A percentile compares a stretch with the other conserved stretches of the same genome.
Conservation (phyloP, 805 yeast species). For the Metschnikowia chrysomelidarum region DNA sequence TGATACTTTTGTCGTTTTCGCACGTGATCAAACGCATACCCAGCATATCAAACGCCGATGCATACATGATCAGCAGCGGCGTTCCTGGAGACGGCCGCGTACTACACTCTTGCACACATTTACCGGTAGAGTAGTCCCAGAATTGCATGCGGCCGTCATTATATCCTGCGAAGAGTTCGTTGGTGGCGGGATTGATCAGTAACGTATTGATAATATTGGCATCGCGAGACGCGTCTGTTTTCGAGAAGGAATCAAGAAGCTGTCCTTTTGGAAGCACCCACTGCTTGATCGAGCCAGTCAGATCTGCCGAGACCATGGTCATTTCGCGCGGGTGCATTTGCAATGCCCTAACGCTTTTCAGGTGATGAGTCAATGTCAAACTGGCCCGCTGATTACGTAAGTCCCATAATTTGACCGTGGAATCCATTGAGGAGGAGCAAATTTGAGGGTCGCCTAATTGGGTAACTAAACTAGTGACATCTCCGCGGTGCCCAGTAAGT, state of each 20-base stretch:
- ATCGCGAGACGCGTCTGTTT: constrained; percentile 29
- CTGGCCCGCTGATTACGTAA: constrained; percentile 71
- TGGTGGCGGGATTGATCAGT: constrained; percentile 57
- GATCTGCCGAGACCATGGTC: constrained; percentile 77
- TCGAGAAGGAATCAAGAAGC: constrained; percentile 56
- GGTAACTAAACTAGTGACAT: constrained; percentile 67
- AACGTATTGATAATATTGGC: constrained; percentile 64
- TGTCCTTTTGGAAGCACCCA: constrained; percentile 82
- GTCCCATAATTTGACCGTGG: constrained; percentile 90
- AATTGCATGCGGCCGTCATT: constrained; percentile 78
- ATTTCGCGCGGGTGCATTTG: constrained; percentile 64
- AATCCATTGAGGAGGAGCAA: constrained; percentile 78
- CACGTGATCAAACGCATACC: constrained; percentile 83
- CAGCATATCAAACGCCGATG: constrained; percentile 72
- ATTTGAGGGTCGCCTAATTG: constrained; percentile 83
- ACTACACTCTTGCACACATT: constrained; percentile 50
- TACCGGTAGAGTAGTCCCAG: constrained; percentile 76
- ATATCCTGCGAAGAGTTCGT: constrained; percentile 73
- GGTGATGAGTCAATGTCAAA: constrained; percentile 79
- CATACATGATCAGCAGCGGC: constrained; percentile 61
- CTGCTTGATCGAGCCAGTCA: constrained; percentile 71
- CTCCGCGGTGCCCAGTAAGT: constrained; percentile 75
- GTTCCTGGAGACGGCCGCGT: constrained; percentile 72
- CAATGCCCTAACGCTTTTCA: constrained; percentile 75
- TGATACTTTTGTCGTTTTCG: constrained; percentile 85